Evolutionary conservation across 768 basidiomycete species (phyloP), one percentile per base, ranked within the genome.

Genomic region (Hygrophorus pudorinus): DNA sequence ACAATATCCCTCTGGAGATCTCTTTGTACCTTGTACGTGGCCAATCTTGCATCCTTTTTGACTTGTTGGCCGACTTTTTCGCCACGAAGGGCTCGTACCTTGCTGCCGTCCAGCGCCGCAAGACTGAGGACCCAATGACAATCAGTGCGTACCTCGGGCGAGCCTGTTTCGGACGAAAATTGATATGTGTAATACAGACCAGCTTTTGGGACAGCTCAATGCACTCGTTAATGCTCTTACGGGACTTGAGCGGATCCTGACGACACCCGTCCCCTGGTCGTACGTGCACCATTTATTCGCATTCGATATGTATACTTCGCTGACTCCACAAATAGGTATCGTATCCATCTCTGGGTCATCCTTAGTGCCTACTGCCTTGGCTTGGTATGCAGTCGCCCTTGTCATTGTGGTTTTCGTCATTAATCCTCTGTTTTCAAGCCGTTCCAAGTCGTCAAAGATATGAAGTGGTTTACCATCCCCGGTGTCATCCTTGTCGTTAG

Each of bases 191-290:
- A 7, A 24, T 47, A 11, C 48, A 81, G 79, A 67, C 51, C 57
- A 56, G 10, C 63, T 85, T 13, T 42, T 79, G 0, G 55, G 48
- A 2, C 56, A 78, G 3, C 56, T 84, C 7, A 73, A 68, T 51
- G 67, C 70, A 47, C 68, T 83, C 16, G 75, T 79, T 3, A 80
- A 84, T 44, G 71, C 75, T 21, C 62, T 85, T 38, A 83, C 81
- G 9, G 78, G 79, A 3, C 64, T 85, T 1, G 83, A 86, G 53
- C 66, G 84, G 33, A 82, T 85, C 48, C 66, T 86, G 4, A 85
- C 81, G 0, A 82, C 81, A 1, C 82, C 83, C 2, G 82, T 86
- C 36, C 84, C 82, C 8, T 85, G 81, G 61, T 84, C 81, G 73
- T 83, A 51, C 33, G 72, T 60, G 4, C 2, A 36, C 14, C 7